Conservation (phyloP, 768 basidiomycete species). For the Lactarius sanguifluus region DNA sequence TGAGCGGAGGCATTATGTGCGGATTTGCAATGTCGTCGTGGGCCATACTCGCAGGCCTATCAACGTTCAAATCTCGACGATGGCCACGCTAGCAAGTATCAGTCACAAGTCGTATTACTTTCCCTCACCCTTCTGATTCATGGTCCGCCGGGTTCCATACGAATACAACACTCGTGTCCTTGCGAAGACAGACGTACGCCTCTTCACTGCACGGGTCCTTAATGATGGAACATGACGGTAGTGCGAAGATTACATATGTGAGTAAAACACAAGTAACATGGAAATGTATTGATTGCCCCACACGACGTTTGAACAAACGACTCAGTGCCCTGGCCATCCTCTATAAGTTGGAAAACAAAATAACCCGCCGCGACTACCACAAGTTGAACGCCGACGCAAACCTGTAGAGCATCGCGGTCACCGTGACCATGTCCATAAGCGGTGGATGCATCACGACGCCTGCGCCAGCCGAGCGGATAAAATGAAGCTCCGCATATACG, state of each 20-base stretch:
- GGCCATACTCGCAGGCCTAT: too few species aligned
- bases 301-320: slow-evolving; percentile 20
- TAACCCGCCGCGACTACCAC: slow-evolving; percentile 14
- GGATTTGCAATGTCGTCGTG: too few species aligned
- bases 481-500: slow-evolving; percentile 83
- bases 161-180: too few species aligned
- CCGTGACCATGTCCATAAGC: slow-evolving; percentile 84
- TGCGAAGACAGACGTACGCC: too few species aligned
- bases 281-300: slow-evolving; percentile 23
- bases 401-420: slow-evolving; percentile 83
- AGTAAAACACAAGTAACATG: slow-evolving; percentile 19
- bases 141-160: too few species aligned
- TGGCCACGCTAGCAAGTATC: too few species aligned
- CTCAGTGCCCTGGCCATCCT: slow-evolving; percentile 22
- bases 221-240: slow-evolving; percentile 22
- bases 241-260: slow-evolving; percentile 23
- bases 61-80: too few species aligned
- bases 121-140: too few species aligned
- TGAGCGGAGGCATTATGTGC: too few species aligned
- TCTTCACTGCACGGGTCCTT: too few species aligned
- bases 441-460: slow-evolving; percentile 87
- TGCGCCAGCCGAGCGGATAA: slow-evolving; percentile 72
- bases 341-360: slow-evolving; percentile 2
- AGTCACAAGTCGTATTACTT: too few species aligned
- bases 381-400: slow-evolving; percentile 59